Evolutionary conservation across 2,329 filamentous ascomycete species (phyloP).

Genomic region (Dichotomopilus funicola): DNA sequence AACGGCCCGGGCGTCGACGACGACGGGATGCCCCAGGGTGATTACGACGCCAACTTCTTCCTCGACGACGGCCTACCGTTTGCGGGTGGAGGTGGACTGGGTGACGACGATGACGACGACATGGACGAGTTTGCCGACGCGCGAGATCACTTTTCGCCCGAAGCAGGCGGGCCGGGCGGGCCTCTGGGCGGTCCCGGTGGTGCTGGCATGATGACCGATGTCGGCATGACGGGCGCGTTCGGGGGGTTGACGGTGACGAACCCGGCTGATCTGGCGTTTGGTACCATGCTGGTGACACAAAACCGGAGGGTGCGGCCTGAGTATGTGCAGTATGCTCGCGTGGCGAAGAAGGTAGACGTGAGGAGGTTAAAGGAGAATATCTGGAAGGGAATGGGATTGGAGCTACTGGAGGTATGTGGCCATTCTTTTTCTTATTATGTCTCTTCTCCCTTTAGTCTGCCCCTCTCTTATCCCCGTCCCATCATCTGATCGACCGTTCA

Average conservation of each 20-base stretch:
- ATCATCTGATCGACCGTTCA: neutral
- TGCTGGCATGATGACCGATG: conserved; percentile 42
- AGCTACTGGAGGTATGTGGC: conserved; percentile 43
- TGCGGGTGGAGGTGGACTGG: conserved; percentile 50
- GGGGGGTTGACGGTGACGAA: conserved; percentile 40
- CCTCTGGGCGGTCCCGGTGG: neutral
- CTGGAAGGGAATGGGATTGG: conserved; percentile 60
- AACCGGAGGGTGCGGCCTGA: conserved; percentile 58
- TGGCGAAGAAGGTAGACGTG: conserved; percentile 67
- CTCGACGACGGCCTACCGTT: conserved; percentile 75
- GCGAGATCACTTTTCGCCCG: conserved; percentile 69
- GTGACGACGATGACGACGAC: conserved; percentile 57
- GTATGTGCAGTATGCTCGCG: conserved; percentile 63
- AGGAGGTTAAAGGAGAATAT: conserved; percentile 62
- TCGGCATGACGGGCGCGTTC: conserved; percentile 39
- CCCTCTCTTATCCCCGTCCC: neutral
- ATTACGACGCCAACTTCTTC: conserved; percentile 98
- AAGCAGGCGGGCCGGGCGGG: conserved; percentile 28
- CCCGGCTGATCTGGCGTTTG: conserved; percentile 46
- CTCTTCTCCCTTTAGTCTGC: neutral
- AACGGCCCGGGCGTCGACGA: conserved; percentile 37
- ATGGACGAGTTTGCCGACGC: conserved; percentile 70
- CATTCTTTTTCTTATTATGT: neutral
- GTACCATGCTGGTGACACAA: conserved; percentile 61
- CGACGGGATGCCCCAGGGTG: conserved; percentile 60